Percentiles rank a stretch among this genome's conserved stretches.
phyloP scores from a whole-genome alignment of 2,329 filamentous ascomycete species.

The Ilyonectria mors-panacis region DNA sequence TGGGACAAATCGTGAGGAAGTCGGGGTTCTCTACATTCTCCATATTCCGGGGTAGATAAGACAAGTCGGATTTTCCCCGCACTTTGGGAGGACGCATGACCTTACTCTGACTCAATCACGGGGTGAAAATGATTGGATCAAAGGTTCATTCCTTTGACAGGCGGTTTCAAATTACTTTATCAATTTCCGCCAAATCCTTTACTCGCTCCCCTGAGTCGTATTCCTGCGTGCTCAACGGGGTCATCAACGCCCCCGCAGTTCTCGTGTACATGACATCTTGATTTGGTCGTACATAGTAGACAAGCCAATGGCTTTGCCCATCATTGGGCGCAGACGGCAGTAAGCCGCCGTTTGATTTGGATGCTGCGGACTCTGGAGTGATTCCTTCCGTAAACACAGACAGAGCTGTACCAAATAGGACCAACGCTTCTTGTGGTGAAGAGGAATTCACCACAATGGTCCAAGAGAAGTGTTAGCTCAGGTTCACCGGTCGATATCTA shows the following conservation, averaged over 20 bases:
- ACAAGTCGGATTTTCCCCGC: neutral
- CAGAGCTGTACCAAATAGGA: slow-evolving; percentile 8
- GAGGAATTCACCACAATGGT: neutral
- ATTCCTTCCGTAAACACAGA: slow-evolving; percentile 10
- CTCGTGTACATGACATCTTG: slow-evolving; percentile 10
- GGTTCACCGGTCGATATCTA: neutral
- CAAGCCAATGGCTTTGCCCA: neutral
- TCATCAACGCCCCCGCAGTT: slow-evolving; percentile 12
- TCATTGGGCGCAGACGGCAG: neutral
- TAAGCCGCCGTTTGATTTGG: neutral
- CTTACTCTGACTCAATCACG: neutral
- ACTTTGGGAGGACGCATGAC: neutral
- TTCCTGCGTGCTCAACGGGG: neutral
- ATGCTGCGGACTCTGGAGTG: neutral
- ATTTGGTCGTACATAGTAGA: slow-evolving; percentile 10
- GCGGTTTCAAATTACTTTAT: neutral
- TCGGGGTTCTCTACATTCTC: neutral
- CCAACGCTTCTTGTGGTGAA: neutral
- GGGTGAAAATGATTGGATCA: neutral
- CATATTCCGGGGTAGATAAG: neutral
- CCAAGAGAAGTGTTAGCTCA: neutral
- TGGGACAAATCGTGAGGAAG: too few relatives aligned
- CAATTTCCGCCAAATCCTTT: neutral
- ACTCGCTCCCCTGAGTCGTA: neutral
- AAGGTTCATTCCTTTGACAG: neutral